Evolutionary conservation across 345 rosid species (phyloP), one percentile per base, ranked within the genome.

Genomic region (Acer negundo): DNA sequence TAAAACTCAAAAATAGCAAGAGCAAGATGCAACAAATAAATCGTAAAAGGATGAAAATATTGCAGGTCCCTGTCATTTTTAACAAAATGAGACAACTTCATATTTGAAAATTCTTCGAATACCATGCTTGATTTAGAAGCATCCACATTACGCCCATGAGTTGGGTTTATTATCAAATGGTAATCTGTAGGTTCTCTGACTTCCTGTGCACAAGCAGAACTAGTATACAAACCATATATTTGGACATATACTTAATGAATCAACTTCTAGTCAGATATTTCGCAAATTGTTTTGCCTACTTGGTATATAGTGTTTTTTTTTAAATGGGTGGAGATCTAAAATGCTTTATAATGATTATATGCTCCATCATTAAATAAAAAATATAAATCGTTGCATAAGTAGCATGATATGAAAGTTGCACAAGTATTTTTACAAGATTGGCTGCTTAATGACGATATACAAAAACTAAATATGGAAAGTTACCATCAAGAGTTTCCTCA

Each of bases 401-500:
- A 51, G 13, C 46, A 42, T 42, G 10, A 42, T 10, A 46, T 46
- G 49, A 10, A 46, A 9, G 13, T 11, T 10, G 49, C 49, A 46
- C 10, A 46, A 46, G 3, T 46, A 11, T 10, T 46, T 44, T 10
- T 46, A 46, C 49, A 46, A 46, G 49, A 46, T 46, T 9, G 15
- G 49, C 49, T 46, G 49, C 49, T 53, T 69, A 49, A 24, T 55
- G 26, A 71, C 11, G 6, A 58, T 23, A 9, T 9, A 63, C 0
- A 47, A 12, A 31, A 31, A 15, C 16, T 70, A 51, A 9, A 22
- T 15, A 23, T 4, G 16, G 69, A 38, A 49, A 75, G 81, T 80
- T 72, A 89, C 97, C 97, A 0, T 89, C 80, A 66, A 92, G 81
- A 72, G 97, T 92, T 91, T 95, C 98, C 89, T 95, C 99, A 82